Base-by-base conservation (phyloP, 2,329 filamentous ascomycete species). In the Beauveria brongniartii region DNA sequence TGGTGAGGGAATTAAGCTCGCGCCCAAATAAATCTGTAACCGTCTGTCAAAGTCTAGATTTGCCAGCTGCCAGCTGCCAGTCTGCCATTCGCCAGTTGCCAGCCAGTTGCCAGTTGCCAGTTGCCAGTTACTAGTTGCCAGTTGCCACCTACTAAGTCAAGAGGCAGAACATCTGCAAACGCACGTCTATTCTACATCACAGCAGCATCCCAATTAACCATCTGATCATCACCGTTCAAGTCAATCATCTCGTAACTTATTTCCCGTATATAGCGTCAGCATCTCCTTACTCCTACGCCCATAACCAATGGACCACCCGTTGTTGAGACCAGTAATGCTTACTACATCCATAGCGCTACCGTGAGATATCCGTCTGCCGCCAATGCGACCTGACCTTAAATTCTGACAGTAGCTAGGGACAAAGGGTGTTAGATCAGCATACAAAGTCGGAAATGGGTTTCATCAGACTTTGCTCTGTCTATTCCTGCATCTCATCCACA, bases 311-410 rank as follows among this genome's bases (percentile, higher is more conserved):
- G 47, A 47, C 37, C 56, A 40, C 48, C 18, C 47, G 26, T 43
- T n/a, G 14, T 52, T 16, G 7, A 46, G 56, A 52, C 47, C 37
- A 52, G 46, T 59, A 59, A 59, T 54, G 57, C 57, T 59, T 59
- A 59, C 57, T 59, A 59, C 57, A 59, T 53, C 40, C 40, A 59
- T 34, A 48, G 57, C 48, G 50, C 57, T 59, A 53, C 57, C 50
- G 48, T 59, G 57, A 59, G 57, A 59, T 59, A 59, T 54, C 57
- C 57, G 41, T 59, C 40, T 59, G 57, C 57, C 57, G 57, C 57
- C 57, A 59, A 59, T 59, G 57, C 57, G 57, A 59, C 57, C 41
- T n/a, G 48, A 54, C 48, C 57, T 59, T 59, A 16, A 16, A 59
- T 59, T 59, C 57, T 59, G 40, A 59, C 57, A 59, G 48, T 41